Evolutionary conservation across 2,329 filamentous ascomycete genomes (phyloP).

Genomic region (Didymella pomorum): DNA sequence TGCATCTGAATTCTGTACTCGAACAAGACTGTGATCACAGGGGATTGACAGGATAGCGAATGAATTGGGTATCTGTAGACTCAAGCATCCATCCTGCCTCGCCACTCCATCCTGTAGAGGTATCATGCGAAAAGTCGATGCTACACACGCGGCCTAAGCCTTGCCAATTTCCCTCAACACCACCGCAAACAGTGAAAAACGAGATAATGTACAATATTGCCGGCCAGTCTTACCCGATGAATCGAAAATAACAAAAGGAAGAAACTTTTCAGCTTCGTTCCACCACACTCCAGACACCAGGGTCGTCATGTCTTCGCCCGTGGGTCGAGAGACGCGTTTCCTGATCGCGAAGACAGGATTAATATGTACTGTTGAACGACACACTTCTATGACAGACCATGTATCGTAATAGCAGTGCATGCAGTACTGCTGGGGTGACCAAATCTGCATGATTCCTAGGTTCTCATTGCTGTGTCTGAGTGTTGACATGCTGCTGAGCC

Average conservation of each 20-base stretch:
- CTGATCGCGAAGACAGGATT: conserved; percentile 1
- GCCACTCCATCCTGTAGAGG: conserved; percentile 22
- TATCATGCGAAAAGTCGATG: conserved; percentile 24
- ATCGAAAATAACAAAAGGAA: conserved; percentile 3
- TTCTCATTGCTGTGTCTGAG: conserved; percentile 26
- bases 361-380: conserved; percentile 11
- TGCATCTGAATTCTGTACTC: background rate
- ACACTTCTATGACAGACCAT: background rate
- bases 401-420: background rate
- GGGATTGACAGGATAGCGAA: conserved; percentile 1
- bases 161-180: conserved; percentile 17
- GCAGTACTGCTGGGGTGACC: background rate
- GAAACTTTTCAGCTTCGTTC: conserved; percentile 5
- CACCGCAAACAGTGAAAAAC: background rate
- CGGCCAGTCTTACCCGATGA: conserved; percentile 9
- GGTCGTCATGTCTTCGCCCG: conserved; percentile 15
- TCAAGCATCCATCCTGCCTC: conserved; percentile 8
- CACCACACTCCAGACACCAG: conserved; percentile 12
- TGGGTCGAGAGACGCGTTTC: conserved; percentile 16
- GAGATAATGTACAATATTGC: conserved; percentile 19
- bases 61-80: conserved; percentile 21
- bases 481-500: conserved; percentile 46
- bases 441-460: background rate
- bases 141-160: conserved; percentile 19
- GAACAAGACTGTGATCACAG: background rate